A percentile compares a stretch with the other conserved stretches of the same genome.
These are phyloP conservation scores for Botrytis paeoniae DNA, from an alignment of 2,329 filamentous ascomycete genomes.

Conservation along the genomic window DNA sequence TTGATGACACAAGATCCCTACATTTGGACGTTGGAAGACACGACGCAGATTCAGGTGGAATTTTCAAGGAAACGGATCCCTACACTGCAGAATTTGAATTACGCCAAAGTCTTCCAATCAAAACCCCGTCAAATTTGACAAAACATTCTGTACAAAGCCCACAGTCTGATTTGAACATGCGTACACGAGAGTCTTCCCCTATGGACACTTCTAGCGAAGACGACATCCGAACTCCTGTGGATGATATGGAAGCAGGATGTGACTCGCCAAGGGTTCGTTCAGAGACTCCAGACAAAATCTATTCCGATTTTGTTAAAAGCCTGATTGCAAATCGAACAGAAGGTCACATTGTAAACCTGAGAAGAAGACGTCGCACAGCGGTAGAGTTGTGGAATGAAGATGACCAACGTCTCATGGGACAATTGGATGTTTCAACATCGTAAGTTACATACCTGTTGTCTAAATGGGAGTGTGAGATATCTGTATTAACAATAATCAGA, in stretches of 20 bases:
- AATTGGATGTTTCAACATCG: neutral
- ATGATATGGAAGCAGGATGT: constrained; percentile 7
- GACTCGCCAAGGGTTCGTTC: constrained; percentile 1
- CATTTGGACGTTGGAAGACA: constrained; percentile 2
- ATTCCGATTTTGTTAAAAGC: constrained; percentile 25
- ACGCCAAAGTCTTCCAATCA: neutral
- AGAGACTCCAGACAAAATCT: constrained; percentile 21
- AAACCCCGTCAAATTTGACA: neutral
- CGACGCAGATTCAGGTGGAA: neutral
- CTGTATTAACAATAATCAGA: constrained; percentile 1
- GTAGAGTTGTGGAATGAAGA: constrained; percentile 28
- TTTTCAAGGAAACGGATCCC: constrained; percentile 11
- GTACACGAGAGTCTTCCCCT: neutral
- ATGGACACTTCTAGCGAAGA: constrained; percentile 11
- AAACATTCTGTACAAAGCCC: too few species aligned
- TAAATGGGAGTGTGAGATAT: too few species aligned
- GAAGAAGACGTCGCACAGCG: constrained; percentile 26
- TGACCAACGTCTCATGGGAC: constrained; percentile 14
- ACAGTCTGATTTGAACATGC: neutral
- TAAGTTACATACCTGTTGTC: neutral
- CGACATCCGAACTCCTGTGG: constrained; percentile 12
- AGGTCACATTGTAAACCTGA: constrained; percentile 25
- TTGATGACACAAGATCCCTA: neutral
- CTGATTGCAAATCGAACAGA: constrained; percentile 25
- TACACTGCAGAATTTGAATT: constrained; percentile 10